phyloP scores from a whole-genome alignment of 2,329 filamentous ascomycete genomes.

The Tolypocladium pustulatum region DNA sequence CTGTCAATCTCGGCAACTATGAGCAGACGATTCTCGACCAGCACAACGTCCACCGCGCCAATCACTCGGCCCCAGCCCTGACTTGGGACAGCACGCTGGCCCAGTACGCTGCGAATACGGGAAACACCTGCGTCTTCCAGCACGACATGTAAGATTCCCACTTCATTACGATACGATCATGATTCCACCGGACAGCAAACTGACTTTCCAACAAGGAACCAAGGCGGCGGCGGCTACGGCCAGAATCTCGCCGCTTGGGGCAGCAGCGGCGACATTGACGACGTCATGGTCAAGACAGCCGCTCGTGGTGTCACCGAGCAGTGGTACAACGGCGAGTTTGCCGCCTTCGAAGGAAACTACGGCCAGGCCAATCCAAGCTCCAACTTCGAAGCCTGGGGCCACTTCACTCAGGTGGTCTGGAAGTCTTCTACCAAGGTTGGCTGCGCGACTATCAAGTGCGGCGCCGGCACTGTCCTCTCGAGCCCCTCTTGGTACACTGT shows the following conservation, averaged over 20 bases:
- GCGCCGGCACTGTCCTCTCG: slow-evolving; percentile 32
- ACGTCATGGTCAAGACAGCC: slow-evolving; percentile 40
- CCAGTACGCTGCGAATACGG: slow-evolving; percentile 51
- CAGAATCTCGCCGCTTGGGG: slow-evolving; percentile 78
- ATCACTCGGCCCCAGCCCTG: slow-evolving; percentile 61
- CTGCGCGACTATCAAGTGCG: slow-evolving; percentile 62
- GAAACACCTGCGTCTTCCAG: slow-evolving; percentile 56
- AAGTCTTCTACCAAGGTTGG: slow-evolving; percentile 25
- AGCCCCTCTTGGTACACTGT: slow-evolving; percentile 65
- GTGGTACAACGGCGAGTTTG: slow-evolving; percentile 82
- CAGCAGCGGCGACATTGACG: slow-evolving; percentile 19
- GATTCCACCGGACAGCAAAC: slow-evolving; percentile 1
- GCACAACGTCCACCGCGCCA: slow-evolving; percentile 80
- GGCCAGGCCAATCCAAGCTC: slow-evolving; percentile 42
- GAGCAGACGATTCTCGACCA: slow-evolving; percentile 44
- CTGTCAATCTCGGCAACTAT: slow-evolving; percentile 15
- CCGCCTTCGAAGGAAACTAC: slow-evolving; percentile 42
- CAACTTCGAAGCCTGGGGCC: slow-evolving; percentile 56
- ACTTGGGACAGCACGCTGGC: slow-evolving; percentile 57
- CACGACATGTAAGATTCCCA: slow-evolving; percentile 61
- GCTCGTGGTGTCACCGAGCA: slow-evolving; percentile 62
- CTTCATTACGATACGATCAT: not conserved
- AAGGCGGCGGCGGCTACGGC: slow-evolving; percentile 60
- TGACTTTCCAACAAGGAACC: slow-evolving; percentile 25
- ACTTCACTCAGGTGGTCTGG: slow-evolving; percentile 35